A percentile compares a stretch with the other conserved stretches of the same genome.
These are phyloP conservation scores for Xylaria polymorpha DNA, from an alignment of 2,329 filamentous ascomycete species.

Conservation along the genomic window DNA sequence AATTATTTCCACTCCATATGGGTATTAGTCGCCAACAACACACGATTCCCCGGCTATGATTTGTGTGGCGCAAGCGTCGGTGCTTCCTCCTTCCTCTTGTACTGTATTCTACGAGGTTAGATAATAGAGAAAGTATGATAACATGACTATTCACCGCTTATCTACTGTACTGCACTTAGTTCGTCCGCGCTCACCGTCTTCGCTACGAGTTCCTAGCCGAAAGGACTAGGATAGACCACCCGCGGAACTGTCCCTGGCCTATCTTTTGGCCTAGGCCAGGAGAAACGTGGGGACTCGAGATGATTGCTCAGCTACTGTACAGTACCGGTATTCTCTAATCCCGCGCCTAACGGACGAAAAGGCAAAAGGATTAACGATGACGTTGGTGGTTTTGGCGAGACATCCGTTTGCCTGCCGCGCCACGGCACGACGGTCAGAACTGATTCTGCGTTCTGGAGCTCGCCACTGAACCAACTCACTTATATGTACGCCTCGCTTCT, in stretches of 20 bases:
- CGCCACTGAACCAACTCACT: not conserved
- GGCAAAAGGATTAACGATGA: constrained; percentile 10
- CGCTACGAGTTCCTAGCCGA: constrained; percentile 4
- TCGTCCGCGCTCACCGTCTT: constrained; percentile 5
- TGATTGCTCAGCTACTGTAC: no score
- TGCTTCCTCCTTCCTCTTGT: not conserved
- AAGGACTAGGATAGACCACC: constrained; percentile 26
- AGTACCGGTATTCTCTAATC: not conserved
- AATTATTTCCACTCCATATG: not conserved
- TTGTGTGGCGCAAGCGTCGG: not conserved
- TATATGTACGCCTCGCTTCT: not conserved
- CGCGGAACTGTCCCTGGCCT: constrained; percentile 11
- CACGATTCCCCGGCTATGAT: not conserved
- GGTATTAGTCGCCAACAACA: not conserved
- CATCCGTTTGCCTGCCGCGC: constrained; percentile 1
- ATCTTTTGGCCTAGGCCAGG: constrained; percentile 12
- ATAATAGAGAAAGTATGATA: not conserved
- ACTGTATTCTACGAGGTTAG: not conserved
- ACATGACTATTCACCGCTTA: constrained; percentile 30
- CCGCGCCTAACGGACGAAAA: not conserved
- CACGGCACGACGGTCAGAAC: constrained; percentile 1
- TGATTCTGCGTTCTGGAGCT: not conserved
- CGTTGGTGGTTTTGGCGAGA: constrained; percentile 17
- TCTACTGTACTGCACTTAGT: not conserved
- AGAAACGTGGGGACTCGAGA: constrained; percentile 24